Evolutionary conservation across 306 rosid species (phyloP), one percentile per base, ranked within the genome.

Genomic region (Medicago lupulina): DNA sequence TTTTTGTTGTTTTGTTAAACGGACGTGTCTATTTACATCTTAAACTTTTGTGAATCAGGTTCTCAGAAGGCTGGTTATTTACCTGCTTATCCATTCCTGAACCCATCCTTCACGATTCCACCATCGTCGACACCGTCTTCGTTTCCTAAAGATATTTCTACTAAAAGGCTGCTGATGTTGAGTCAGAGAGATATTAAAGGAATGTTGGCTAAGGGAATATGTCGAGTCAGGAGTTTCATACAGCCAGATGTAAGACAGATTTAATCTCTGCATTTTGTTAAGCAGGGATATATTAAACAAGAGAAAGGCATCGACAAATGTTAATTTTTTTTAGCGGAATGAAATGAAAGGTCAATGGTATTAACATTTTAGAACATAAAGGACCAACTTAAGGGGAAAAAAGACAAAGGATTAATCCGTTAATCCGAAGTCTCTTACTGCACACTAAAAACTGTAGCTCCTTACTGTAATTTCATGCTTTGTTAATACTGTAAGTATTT

Each of bases 181-280:
- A 82, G 84, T 78, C 64, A 76, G 75, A 83, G 89, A 85, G 89
- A 85, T 61, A 62, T 67, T 80, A 81, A 87, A 74, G 67, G 84
- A 81, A 85, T 79, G 82, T 89, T 92, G 80, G 97, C 97, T 11
- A 86, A 97, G 87, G 99, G 97, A 79, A 89, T 95, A 81, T 95
- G 97, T n/a, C n/a, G n/a, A n/a, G n/a, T n/a, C 23, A 21, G 23
- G 23, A 21, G 23, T 28, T 28, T 4, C 34, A 28, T 28, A 28
- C 34, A 28, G 1, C 4, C 34, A 82, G 88, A 87, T 83, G 99
- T 92, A 84, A 90, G 96, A 79, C 17, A 50, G 58, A 53, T 49
- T 68, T 47, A 23, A 80, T 50, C 43, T n/a, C 7, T 72, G 46
- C 67, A 61, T 51, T 80, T 73, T 81, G 14, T 71, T 79, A 36